Evolutionary conservation across 768 basidiomycete species (phyloP), one percentile per base, ranked within the genome.

Genomic region (Botryobasidium botryosum): DNA sequence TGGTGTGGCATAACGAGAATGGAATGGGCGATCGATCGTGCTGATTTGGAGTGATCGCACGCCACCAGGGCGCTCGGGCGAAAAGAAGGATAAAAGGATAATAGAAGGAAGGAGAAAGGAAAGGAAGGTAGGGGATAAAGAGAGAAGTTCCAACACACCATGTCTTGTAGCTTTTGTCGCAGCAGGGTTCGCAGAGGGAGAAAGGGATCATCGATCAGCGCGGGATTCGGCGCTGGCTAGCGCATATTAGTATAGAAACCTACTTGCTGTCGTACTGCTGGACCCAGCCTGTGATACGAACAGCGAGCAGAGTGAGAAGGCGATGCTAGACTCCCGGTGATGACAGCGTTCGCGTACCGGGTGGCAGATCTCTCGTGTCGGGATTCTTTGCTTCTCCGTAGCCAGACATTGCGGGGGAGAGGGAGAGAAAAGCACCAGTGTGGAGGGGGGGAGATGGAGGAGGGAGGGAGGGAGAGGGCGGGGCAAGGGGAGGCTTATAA

Each of bases 201-300:
- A 18, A 17, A 40, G 28, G 29, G 15, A 43, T 12, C 8, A 36
- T 21, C 32, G 24, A 35, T 6, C 18, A 33, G 13, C 6, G 24
- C 32, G 28, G 26, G 31, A 33, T 44, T 18, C 25, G 43, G 13
- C 20, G 18, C 21, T 8, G 36, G 33, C 20, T 23, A 23, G 36
- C 31, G 21, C 15, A n/a, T 1, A 21, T 2, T 23, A 15, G 10
- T 35, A 12, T 31, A 44, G 33, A 18, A 44, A 23, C 32, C n/a
- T 27, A 46, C 45, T 40, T 46, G 27, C 28, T 40, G 29, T 46
- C 45, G 27, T 46, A 46, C 26, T 46, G 45, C 2, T 1, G 5
- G 35, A 46, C 40, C 45, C 45, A 46, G 3, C 45, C 45, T 33
- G 17, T 8, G 17, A 33, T 8, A 8, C 8, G 31, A 33, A 17